Percentiles rank a stretch among this genome's conserved stretches.
These are phyloP conservation scores for Penicillium canescens DNA, from an alignment of 495 filamentous ascomycete species.

Conservation along the genomic window DNA sequence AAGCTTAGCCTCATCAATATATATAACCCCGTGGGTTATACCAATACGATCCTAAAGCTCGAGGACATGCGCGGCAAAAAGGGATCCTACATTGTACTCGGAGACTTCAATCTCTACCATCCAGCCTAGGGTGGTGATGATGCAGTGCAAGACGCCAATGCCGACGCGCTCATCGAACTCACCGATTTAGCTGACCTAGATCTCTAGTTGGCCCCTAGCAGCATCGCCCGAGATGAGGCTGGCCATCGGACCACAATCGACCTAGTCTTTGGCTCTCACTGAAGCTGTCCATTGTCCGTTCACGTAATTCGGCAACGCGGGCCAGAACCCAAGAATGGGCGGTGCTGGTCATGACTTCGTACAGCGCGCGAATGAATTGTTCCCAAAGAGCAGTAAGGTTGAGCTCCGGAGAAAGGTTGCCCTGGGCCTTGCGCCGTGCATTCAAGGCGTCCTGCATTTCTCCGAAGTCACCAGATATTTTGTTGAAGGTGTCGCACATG, in stretches of 20 bases:
- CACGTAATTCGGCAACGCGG: neutral
- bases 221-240: neutral
- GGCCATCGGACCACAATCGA: constrained; percentile 8
- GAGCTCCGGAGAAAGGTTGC: neutral
- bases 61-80: too few species aligned
- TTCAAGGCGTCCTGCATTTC: constrained; percentile 1
- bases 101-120: constrained; percentile 30
- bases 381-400: constrained; percentile 1
- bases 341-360: constrained; percentile 6
- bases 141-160: neutral
- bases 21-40: constrained; percentile 5
- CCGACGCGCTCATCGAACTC: neutral
- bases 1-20: constrained; percentile 8
- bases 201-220: constrained; percentile 2
- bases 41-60: too few species aligned
- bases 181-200: neutral
- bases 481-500: constrained; percentile 3
- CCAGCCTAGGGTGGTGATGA: constrained; percentile 10
- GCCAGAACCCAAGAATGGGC: constrained; percentile 1
- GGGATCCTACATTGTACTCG: constrained; percentile 14
- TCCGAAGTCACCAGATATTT: neutral
- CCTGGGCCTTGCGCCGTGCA: neutral
- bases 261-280: neutral
- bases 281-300: neutral
- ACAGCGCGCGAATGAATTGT: constrained; percentile 2